Evolutionary conservation across 2,329 filamentous ascomycete species (phyloP).

Genomic region (Phaeosphaeriaceae sp.): DNA sequence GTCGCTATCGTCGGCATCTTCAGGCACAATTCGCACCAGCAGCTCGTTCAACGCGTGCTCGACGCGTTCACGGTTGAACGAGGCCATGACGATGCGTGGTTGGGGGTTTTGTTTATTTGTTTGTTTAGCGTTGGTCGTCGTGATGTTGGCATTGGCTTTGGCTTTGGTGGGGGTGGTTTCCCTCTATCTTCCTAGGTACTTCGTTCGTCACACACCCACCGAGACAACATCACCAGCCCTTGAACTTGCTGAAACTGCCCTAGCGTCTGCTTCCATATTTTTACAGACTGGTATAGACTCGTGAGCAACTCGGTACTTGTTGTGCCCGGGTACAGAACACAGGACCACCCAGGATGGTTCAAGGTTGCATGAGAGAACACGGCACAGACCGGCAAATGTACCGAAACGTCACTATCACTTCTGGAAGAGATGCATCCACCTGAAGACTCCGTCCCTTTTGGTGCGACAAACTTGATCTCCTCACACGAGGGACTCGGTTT

Average conservation of each 20-base stretch:
- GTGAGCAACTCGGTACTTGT: conserved; percentile 6
- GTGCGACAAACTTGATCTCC: conserved; percentile 13
- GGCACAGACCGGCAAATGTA: conserved; percentile 14
- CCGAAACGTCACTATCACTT: conserved; percentile 26
- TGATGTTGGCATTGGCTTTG: background rate
- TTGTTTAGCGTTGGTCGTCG: background rate
- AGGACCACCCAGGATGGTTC: conserved; percentile 9
- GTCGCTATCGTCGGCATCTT: conserved; percentile 69
- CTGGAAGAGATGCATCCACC: conserved; percentile 22
- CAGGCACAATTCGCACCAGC: conserved; percentile 74
- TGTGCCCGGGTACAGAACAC: conserved; percentile 11
- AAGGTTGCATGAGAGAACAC: background rate
- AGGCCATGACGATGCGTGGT: conserved; percentile 39
- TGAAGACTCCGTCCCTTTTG: conserved; percentile 14
- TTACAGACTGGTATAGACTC: no score
- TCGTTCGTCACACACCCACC: no score
- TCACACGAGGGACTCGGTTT: conserved; percentile 10
- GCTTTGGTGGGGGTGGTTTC: background rate
- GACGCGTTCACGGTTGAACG: conserved; percentile 64
- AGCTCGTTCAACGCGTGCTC: conserved; percentile 80
- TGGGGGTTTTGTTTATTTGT: conserved; percentile 4
- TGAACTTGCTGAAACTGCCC: no score
- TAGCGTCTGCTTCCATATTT: no score
- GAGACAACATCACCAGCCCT: no score
- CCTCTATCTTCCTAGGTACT: no score